These are phyloP conservation scores for Tagetes patula DNA, from an alignment of 129 eudicot species.

Conservation along the genomic window DNA sequence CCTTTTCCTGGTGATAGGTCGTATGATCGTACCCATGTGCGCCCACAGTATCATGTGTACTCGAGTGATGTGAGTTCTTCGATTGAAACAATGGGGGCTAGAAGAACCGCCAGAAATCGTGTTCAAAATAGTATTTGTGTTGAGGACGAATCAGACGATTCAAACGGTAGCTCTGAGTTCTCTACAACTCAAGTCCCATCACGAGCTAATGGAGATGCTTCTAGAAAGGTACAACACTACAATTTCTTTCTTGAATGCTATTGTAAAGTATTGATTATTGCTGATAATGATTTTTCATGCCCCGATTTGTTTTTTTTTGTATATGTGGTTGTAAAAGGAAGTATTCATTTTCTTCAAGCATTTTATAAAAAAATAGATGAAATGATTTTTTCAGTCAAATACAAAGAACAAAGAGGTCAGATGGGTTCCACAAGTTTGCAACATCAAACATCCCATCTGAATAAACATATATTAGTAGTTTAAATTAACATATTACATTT, in stretches of 20 bases:
- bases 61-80: conserved; percentile 69
- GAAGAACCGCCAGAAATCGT: conserved; percentile 36
- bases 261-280: conserved; percentile 4
- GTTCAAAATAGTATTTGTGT: conserved; percentile 42
- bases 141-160: conserved; percentile 71
- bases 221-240: conserved; percentile 30
- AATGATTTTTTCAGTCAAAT: no score
- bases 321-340: neutral
- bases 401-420: no score
- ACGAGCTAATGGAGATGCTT: conserved; percentile 22
- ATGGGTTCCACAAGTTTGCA: no score
- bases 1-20: conserved; percentile 33
- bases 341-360: neutral
- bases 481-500: no score
- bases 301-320: neutral
- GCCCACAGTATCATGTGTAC: conserved; percentile 56
- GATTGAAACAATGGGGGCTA: conserved; percentile 49
- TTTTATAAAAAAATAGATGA: neutral
- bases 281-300: neutral
- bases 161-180: conserved; percentile 69
- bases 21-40: conserved; percentile 35
- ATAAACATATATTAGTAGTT: no score
- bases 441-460: no score
- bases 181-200: conserved; percentile 52
- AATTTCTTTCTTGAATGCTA: conserved; percentile 19